Base-by-base conservation (phyloP, 108 stramenopile genomes). In the Discostella pseudostelligera region DNA sequence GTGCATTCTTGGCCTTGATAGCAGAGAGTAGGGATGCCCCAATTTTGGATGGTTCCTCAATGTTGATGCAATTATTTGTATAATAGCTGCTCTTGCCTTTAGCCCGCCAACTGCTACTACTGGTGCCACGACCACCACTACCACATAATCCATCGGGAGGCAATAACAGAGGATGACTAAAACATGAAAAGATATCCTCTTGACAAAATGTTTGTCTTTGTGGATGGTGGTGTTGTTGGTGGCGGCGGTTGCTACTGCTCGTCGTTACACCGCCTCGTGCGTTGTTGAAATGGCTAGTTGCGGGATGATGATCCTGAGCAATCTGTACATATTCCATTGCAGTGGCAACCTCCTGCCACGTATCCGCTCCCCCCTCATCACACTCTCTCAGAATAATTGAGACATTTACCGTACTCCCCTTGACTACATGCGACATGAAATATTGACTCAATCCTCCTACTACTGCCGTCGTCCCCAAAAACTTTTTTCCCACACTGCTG, bases 401-500 rank as follows among this genome's bases (percentile, higher is more conserved):
- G 25, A 76, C 75, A 17, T 51, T 45, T 0, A 76, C 67, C 24
- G 39, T 58, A 20, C 62, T 76, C 39, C 67, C 67, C 67, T 59
- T 69, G 49, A 76, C 67, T 50, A 64, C 75, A 45, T 69, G 57
- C 24, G 75, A 76, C n/a, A 76, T 64, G 16, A 76, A 42, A 17
- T 64, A 76, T 20, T 67, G 67, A 39, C 67, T 44, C 25, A 76
- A 37, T 50, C 67, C 67, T 5, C 32, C 32, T n/a, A n/a, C n/a
- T n/a, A 35, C 29, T 16, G 12, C 59, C 45, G 8, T n/a, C 32
- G 32, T 32, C 32, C 32, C 32, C 32, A 32, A 5, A 3, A 69
- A 12, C 39, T 39, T 56, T 24, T 56, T 67, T 7, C 66, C 55
- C 51, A 56, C 39, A 44, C 66, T 45, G 16, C 55, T 35, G 2